A percentile compares a stretch with the other conserved stretches of the same genome.
Evolutionary conservation across 192 early-diverging fungal species (phyloP).

Genomic region (Linnemannia exigua): DNA sequence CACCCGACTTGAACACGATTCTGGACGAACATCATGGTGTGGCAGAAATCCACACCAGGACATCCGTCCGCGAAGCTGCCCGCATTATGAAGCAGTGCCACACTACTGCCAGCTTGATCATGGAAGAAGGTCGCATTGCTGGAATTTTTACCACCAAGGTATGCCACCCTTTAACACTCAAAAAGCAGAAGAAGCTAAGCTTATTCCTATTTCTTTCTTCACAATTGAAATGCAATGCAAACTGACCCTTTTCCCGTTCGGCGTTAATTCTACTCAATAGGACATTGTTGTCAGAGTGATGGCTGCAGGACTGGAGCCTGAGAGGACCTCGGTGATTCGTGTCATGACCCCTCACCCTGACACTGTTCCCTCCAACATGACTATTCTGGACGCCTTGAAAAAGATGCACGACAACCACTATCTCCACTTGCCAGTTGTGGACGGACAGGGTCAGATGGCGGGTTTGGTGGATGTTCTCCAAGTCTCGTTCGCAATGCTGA

Average conservation of each 20-base stretch:
- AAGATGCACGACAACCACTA: slow-evolving; percentile 84
- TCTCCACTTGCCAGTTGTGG: slow-evolving; percentile 82
- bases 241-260: not conserved
- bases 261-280: slow-evolving; percentile 65
- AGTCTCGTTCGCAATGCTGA: slow-evolving; percentile 82
- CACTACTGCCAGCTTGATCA: slow-evolving; percentile 80
- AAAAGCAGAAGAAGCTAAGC: too few species aligned
- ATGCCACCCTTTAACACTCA: not conserved
- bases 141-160: slow-evolving; percentile 79
- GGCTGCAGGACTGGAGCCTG: slow-evolving; percentile 86
- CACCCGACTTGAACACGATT: slow-evolving; percentile 89
- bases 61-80: slow-evolving; percentile 80
- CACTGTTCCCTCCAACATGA: slow-evolving; percentile 73
- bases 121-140: slow-evolving; percentile 72
- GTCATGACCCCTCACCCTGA: slow-evolving; percentile 95
- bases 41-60: slow-evolving; percentile 72
- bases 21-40: slow-evolving; percentile 72
- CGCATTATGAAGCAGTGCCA: slow-evolving; percentile 79
- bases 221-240: not conserved
- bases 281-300: slow-evolving; percentile 89
- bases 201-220: not conserved
- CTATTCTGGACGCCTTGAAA: slow-evolving; percentile 82
- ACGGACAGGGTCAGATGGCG: slow-evolving; percentile 73
- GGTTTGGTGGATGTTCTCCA: slow-evolving; percentile 86
- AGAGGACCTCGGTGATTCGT: slow-evolving; percentile 90